Conservation (phyloP, 805 yeast genomes). For the Starmerella asiatica region DNA sequence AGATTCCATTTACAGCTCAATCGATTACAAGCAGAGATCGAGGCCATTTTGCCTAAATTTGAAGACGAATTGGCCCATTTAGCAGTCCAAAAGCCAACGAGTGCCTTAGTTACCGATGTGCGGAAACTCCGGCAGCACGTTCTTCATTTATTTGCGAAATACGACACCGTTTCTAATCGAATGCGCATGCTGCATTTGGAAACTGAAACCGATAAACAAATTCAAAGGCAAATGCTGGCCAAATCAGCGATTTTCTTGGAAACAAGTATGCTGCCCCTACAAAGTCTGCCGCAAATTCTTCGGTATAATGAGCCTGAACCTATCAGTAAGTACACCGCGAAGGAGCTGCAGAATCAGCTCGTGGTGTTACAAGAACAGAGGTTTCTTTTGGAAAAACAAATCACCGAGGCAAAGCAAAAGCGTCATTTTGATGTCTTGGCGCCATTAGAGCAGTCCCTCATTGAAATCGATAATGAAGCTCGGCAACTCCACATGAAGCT, state of each 20-base stretch:
- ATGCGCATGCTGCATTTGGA: conserved; percentile 28
- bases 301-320: conserved; percentile 11
- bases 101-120: not conserved
- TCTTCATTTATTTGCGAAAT: conserved; percentile 37
- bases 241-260: conserved; percentile 51
- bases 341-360: conserved; percentile 35
- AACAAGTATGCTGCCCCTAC: conserved; percentile 49
- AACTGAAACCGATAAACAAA: conserved; percentile 34
- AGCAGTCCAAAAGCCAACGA: not conserved
- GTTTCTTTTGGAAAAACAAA: conserved; percentile 54
- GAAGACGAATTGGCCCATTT: conserved; percentile 17
- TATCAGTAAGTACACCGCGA: conserved; percentile 18
- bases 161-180: conserved; percentile 39
- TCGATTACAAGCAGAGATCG: conserved; percentile 30
- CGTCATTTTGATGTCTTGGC: conserved; percentile 66
- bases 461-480: conserved; percentile 40
- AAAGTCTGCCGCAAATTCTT: conserved; percentile 38
- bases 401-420: conserved; percentile 46
- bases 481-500: conserved; percentile 34
- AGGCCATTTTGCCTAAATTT: conserved; percentile 33
- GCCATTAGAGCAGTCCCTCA: conserved; percentile 43
- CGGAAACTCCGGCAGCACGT: conserved; percentile 31
- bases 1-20: conserved; percentile 33
- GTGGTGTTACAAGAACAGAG: conserved; percentile 81
- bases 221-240: conserved; percentile 43